Base-by-base conservation (phyloP, 208 protist species). In the Leishmania guyanensis region DNA sequence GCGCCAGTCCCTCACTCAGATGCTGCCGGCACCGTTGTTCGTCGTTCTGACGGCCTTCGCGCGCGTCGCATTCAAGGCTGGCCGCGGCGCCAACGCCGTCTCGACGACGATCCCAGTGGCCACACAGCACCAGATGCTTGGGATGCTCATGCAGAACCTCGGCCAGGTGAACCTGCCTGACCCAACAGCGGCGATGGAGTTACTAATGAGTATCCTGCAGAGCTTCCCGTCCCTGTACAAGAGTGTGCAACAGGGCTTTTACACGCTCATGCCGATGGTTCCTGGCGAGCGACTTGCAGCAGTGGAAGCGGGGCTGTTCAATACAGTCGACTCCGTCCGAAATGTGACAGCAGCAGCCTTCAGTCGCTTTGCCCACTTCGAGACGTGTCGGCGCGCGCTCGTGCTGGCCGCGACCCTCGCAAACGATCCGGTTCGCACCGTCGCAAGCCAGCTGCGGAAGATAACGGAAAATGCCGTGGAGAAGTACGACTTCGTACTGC, bases 51-150 rank as follows among this genome's bases (percentile, higher is more conserved):
- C 89, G 26, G 78, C 91, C 36, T 96, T 98, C 80, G 85, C 87
- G 53, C 81, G 80, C n/a, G 91, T 95, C 26, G 93, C 93, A 54
- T 98, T 98, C 86, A 96, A 94, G 85, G 89, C 90, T 29, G 92
- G 93, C 46, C 86, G 91, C 66, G 95, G 92, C 51, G 75, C 84
- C 77, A 93, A 94, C 82, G 92, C 91, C 43, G 56, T 91, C 29
- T 88, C 89, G 50, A 96, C 93, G 39, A 96, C 94, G 5, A 98
- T 98, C 81, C 90, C 91, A 48, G 83, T 98, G 56, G 86, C 95
- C 39, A 97, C 95, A 66, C 95, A 97, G 88, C 95, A 98, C 74
- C 95, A 98, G 86, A 76, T 97, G 54, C 86, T 98, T 65, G 89
- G 93, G 74, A 78, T 98, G 75, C 83, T 98, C 36, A 86, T 95